Evolutionary conservation across 2,329 filamentous ascomycete genomes (phyloP), one percentile per base, ranked within the genome.

Genomic region (Penicillium sumatraense): DNA sequence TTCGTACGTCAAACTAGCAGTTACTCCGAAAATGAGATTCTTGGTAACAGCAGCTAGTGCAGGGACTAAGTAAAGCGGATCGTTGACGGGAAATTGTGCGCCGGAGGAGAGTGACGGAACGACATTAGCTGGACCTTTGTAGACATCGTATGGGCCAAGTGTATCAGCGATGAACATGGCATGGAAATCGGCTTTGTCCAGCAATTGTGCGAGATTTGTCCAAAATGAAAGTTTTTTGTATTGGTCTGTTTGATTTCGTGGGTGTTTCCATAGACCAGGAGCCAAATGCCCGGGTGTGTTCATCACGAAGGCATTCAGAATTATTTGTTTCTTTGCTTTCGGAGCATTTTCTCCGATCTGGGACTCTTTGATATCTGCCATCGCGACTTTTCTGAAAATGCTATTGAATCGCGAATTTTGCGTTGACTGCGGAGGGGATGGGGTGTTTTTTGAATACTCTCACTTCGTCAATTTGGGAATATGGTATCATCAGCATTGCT

Each of bases 1-100:
- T 18, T 84, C 81, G 49, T 83, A 83, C 0, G 81, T 84, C 0
- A 80, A 83, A 0, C 79, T 81, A 0, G 81, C 82, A 0, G 82
- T 84, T 1, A 81, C 79, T 0, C 80, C 81, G 3, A 84, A 79
- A 0, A 79, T 72, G 50, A 82, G 68, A 18, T 73, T 75, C 57
- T 79, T 74, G 0, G 80, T 80, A 1, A 72, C 76, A 3, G 78
- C 72, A 5, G 79, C 78, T 74, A 81, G 75, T 1, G 79, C 78
- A 1, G 79, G 70, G 9, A 81, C 70, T 18, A 68, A 67, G 53
- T 72, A 74, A 8, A 75, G 67, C 0, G 75, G 72, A 53, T 78
- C 76, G n/a, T 74, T 76, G 47, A 78, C 72, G 6, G 76, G 76
- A 56, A 76, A 78, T 47, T 78, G 77, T 0, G 75, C 75, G 10